These are phyloP conservation scores for Geranium brycei DNA, from an alignment of 345 rosid species.

Conservation along the genomic window DNA sequence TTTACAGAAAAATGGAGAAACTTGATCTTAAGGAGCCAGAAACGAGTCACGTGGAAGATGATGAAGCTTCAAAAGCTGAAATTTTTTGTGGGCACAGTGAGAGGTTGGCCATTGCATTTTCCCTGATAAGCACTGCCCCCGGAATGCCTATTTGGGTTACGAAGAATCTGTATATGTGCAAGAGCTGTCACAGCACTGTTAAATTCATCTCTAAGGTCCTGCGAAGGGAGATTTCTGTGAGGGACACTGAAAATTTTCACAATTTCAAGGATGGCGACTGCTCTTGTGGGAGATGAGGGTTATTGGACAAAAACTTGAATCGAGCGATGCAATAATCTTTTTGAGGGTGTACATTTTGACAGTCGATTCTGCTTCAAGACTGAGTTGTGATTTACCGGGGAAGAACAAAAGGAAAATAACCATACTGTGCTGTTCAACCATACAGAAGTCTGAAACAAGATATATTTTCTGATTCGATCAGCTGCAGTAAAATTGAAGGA, in stretches of 20 bases:
- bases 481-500: too few species aligned
- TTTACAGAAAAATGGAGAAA: constrained; percentile 46
- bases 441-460: not conserved
- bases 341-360: not conserved
- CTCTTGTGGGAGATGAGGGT: constrained; percentile 57
- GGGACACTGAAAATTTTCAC: constrained; percentile 73
- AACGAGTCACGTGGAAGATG: constrained; percentile 4
- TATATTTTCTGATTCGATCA: not conserved
- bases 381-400: too few species aligned
- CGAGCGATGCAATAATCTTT: constrained; percentile 1
- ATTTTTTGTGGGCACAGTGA: constrained; percentile 83
- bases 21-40: constrained; percentile 25
- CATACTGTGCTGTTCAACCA: not conserved
- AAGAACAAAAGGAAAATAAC: not conserved
- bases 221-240: constrained; percentile 60
- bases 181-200: constrained; percentile 51
- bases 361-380: not conserved
- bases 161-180: constrained; percentile 66
- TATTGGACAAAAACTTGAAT: constrained; percentile 17
- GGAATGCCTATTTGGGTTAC: constrained; percentile 69
- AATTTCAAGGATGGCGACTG: constrained; percentile 70
- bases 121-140: constrained; percentile 56
- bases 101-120: constrained; percentile 58
- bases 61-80: constrained; percentile 52
- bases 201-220: constrained; percentile 59